Conservation (phyloP, 2,329 filamentous ascomycete species). For the Oidium heveae region DNA sequence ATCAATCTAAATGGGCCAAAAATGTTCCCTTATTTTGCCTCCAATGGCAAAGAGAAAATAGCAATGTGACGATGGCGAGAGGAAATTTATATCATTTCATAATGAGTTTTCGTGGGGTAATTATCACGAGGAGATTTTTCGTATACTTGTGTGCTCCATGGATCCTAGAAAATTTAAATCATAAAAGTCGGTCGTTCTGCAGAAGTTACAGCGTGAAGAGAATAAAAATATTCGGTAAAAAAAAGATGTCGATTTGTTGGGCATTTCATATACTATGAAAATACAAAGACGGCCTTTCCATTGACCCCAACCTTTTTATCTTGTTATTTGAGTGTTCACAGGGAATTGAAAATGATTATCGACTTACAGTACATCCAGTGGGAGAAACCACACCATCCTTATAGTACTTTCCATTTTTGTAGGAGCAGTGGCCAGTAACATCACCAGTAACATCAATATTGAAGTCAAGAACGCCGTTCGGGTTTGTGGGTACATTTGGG, state of each 20-base stretch:
- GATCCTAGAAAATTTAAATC: too few species aligned
- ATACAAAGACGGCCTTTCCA: conserved; percentile 8
- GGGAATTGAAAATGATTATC: background rate
- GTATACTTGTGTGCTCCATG: too few species aligned
- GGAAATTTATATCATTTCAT: too few species aligned
- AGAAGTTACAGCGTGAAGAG: too few species aligned
- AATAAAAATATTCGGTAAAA: too few species aligned
- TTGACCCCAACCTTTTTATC: conserved; percentile 5
- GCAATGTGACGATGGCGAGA: too few species aligned
- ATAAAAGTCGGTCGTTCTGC: too few species aligned
- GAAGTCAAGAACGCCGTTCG: conserved; percentile 40
- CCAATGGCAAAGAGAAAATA: too few species aligned
- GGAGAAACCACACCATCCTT: conserved; percentile 9
- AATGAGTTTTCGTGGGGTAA: too few species aligned
- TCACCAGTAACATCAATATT: conserved; percentile 50
- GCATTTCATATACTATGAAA: conserved; percentile 6
- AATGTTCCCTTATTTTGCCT: too few species aligned
- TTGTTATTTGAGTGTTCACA: background rate
- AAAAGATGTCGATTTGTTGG: background rate
- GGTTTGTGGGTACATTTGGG: conserved; percentile 55
- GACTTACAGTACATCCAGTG: conserved; percentile 15
- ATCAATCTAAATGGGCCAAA: too few species aligned
- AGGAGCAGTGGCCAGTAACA: conserved; percentile 11
- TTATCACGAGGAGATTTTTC: too few species aligned
- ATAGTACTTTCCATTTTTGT: conserved; percentile 11